Base-by-base conservation (phyloP, 2,329 filamentous ascomycete genomes). In the Beauveria medogensis region DNA sequence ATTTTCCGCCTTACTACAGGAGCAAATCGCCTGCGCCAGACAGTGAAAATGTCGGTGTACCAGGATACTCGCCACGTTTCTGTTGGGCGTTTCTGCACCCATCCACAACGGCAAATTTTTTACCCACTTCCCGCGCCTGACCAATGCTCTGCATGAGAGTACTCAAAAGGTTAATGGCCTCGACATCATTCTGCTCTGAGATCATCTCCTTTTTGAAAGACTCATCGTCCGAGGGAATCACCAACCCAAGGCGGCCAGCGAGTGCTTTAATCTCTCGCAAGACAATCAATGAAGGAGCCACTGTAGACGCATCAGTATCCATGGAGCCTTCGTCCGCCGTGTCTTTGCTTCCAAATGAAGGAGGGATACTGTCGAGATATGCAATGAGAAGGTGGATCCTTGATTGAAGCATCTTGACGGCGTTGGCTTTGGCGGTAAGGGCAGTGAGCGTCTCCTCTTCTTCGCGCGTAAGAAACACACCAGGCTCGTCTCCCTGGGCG, bases 191-290 rank as follows among this genome's bases (percentile, higher is more conserved):
- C 63, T 87, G 81, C 75, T 96, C 90, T 58, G 88, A 85, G 43
- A 88, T 78, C 43, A 90, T 83, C 72, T 96, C 89, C 40, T 82
- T 79, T 30, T 86, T 79, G 69, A 93, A 90, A 0, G 83, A 80
- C 48, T 80, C 78, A 28, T 80, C 76, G 67, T 90, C 82, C 2
- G 87, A 80, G 3, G 93, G 91, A 5, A 88, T 85, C 59, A 97
- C 82, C 20, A 97, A 86, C 44, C 89, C 89, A 30, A 97, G 82
- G 56, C 93, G 89, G 55, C 88, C 88, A 64, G 96, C 83, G 46
- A 97, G 86, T 2, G 92, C 89, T 69, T 92, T 90, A 64, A 97
- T 91, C 65, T 91, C 91, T 64, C 94, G 91, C 37, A 99, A 85
- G 47, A 97, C 87, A 2, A 85, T 82, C 69, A 91, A 83, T 7